Conservation (phyloP, 2,329 filamentous ascomycete species). For the Lecanicillium sp. region DNA sequence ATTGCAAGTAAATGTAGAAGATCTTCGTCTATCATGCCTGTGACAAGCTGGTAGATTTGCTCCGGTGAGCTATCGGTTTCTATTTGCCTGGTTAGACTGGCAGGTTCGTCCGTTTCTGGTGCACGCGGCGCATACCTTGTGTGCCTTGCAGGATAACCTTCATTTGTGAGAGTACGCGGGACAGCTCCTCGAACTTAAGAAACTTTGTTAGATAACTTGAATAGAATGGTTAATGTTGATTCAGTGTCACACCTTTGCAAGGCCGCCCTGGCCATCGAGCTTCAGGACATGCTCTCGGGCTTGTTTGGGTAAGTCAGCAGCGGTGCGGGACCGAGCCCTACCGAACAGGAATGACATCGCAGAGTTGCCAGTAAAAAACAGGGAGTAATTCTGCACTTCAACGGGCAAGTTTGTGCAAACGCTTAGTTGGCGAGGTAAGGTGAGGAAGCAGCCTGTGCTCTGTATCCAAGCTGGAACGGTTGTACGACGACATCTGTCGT, state of each 20-base stretch:
- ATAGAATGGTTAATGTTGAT: too few relatives aligned
- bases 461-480: too few relatives aligned
- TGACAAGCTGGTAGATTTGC: slow-evolving; percentile 78
- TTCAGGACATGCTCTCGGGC: slow-evolving; percentile 45
- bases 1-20: slow-evolving; percentile 76
- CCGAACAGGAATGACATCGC: slow-evolving; percentile 50
- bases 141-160: slow-evolving; percentile 90
- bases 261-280: slow-evolving; percentile 39
- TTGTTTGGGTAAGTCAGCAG: slow-evolving; percentile 46
- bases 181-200: slow-evolving; percentile 71
- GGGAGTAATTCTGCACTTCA: too few relatives aligned
- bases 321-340: slow-evolving; percentile 41
- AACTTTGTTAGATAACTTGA: slow-evolving; percentile 5
- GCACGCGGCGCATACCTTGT: slow-evolving; percentile 53
- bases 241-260: slow-evolving; percentile 33
- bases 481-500: too few relatives aligned
- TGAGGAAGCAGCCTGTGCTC: too few relatives aligned
- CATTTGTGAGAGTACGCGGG: slow-evolving; percentile 81
- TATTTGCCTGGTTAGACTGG: slow-evolving; percentile 23
- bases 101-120: not conserved
- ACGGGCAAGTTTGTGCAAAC: too few relatives aligned
- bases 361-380: not conserved
- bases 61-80: slow-evolving; percentile 82
- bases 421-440: too few relatives aligned
- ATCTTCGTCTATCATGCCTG: slow-evolving; percentile 79